Base-by-base conservation (phyloP, 768 basidiomycete species). In the Tylopilus intermedius region DNA sequence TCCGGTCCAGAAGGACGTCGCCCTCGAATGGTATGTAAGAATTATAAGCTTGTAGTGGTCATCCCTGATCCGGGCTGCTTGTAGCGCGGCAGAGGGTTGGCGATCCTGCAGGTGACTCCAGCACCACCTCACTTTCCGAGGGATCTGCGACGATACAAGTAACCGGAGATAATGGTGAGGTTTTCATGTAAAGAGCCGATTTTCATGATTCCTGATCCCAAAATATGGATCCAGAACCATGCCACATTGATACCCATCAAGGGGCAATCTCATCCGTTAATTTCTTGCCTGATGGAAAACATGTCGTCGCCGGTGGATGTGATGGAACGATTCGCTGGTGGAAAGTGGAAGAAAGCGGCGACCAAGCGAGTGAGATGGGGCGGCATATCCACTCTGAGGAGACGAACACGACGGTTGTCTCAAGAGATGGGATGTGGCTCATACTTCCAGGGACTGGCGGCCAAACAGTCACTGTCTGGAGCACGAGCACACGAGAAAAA, bases 381-480 rank as follows among this genome's bases (percentile, higher is more conserved):
- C 40, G 32, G 11, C 30, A 9, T 1, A 4, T 47, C 37, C 41
- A 29, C 32, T 51, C 32, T 6, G 45, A 22, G 5, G 29, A 21
- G 15, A 33, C 24, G 15, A 26, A 13, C 5, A 6, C 33, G 9
- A 35, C 37, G 11, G 44, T 35, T 18, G 43, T 61, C 39, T 64
- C 62, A 21, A 51, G 45, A 22, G 59, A 64, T 32, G 62, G 59
- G 8, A 61, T 18, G 38, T 56, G 56, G 62, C 46, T 61, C 5
- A 3, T 54, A 41, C 41, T 56, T 9, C 30, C 30, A 3, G 50
- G 48, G 14, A n/a, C 22, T 21, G 27, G 18, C 10, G 51, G 56
- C 11, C 45, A 41, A 39, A 49, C 3, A 21, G 11, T 64, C 33
- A n/a, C 42, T 0, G 32, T 64, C 11, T 59, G 55, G 54, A 49